phyloP scores from a whole-genome alignment of 345 rosid species.

The Camelina sativa region DNA sequence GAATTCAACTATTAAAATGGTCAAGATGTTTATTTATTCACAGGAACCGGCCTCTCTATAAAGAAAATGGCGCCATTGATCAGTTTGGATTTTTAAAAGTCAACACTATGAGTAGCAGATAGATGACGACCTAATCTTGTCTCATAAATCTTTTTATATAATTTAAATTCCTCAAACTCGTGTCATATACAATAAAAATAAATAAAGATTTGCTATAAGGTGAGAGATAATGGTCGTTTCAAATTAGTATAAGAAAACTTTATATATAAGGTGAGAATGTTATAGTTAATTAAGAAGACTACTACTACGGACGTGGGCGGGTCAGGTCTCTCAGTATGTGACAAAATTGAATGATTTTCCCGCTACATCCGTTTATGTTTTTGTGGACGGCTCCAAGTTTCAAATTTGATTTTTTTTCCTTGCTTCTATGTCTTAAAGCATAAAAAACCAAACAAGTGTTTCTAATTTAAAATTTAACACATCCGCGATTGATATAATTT shows the following conservation, averaged over 20 bases:
- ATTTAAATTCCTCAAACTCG: too few species aligned
- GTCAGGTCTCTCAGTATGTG: slow-evolving; percentile 17
- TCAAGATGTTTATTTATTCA: background rate
- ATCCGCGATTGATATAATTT: background rate
- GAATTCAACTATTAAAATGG: background rate
- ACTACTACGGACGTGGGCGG: background rate
- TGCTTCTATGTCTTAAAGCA: slow-evolving; percentile 1
- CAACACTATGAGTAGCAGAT: slow-evolving; percentile 17
- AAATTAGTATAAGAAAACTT: too few species aligned
- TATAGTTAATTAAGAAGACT: background rate
- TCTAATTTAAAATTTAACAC: too few species aligned
- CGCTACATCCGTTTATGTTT: background rate
- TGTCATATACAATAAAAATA: too few species aligned
- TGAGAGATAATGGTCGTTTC: too few species aligned
- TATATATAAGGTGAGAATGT: too few species aligned
- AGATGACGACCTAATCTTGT: slow-evolving; percentile 24
- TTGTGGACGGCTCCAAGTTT: slow-evolving; percentile 35
- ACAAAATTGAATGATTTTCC: slow-evolving; percentile 46
- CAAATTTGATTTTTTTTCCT: slow-evolving; percentile 9
- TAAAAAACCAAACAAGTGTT: background rate
- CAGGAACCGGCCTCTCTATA: too few species aligned
- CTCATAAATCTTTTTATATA: background rate
- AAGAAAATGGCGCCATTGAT: background rate
- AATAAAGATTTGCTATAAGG: too few species aligned
- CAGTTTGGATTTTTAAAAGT: slow-evolving; percentile 7